phyloP scores from a whole-genome alignment of 306 rosid species.

The Corylus heterophylla region DNA sequence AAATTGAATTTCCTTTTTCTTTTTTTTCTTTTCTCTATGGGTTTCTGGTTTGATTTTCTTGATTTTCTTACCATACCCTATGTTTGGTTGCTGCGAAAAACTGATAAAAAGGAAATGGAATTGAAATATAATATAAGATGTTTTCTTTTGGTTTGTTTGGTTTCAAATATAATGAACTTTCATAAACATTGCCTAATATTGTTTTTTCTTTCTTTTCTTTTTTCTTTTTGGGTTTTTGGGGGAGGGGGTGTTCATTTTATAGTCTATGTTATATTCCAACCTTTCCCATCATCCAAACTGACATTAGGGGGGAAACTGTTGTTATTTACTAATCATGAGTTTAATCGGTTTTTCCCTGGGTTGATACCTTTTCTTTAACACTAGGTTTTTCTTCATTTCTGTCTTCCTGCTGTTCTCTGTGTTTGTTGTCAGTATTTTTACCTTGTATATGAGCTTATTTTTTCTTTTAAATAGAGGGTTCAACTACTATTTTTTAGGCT shows the following conservation, averaged over 20 bases:
- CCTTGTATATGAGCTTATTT: neutral
- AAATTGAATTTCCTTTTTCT: neutral
- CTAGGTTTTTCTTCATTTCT: neutral
- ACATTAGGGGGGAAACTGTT: neutral
- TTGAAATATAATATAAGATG: neutral
- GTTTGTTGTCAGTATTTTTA: neutral
- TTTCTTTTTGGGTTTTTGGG: neutral
- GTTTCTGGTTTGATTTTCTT: neutral
- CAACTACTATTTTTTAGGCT: neutral
- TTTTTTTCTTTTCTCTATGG: neutral
- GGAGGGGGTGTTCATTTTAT: neutral
- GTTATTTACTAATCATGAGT: neutral
- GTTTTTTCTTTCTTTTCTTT: neutral
- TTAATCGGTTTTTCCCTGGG: neutral
- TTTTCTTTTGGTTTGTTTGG: neutral
- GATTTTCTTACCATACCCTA: neutral
- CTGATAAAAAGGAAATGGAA: neutral
- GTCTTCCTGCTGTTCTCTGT: neutral
- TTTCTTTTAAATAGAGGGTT: neutral
- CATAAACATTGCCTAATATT: neutral
- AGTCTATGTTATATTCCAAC: neutral
- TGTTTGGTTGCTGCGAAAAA: neutral
- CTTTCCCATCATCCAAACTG: neutral
- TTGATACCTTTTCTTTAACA: neutral
- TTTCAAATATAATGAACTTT: neutral